A percentile compares a stretch with the other conserved stretches of the same genome.
phyloP scores from a whole-genome alignment of 2,329 filamentous ascomycete species.

The Biscogniauxia marginata region DNA sequence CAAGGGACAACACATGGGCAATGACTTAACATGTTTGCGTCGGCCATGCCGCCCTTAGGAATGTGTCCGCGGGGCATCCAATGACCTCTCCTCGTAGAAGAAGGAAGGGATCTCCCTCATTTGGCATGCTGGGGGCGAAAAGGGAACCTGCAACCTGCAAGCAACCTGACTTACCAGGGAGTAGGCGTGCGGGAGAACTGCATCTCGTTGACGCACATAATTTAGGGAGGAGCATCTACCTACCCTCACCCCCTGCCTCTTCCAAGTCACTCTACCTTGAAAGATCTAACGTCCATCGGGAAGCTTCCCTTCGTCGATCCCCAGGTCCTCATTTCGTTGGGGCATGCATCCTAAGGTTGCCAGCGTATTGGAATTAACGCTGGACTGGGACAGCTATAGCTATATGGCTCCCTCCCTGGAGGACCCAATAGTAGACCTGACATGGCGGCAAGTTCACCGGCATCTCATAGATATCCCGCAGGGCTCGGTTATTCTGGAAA shows the following conservation, averaged over 20 bases:
- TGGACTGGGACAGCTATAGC: neutral
- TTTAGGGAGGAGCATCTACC: neutral
- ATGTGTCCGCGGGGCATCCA: neutral
- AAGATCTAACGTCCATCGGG: neutral
- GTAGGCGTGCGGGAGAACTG: neutral
- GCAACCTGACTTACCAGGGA: neutral
- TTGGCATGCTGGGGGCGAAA: neutral
- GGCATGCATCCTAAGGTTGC: neutral
- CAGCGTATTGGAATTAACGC: neutral
- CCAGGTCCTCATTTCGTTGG: neutral
- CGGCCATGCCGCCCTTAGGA: neutral
- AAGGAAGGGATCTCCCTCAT: neutral
- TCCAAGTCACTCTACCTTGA: neutral
- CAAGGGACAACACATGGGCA: neutral
- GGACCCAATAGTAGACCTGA: neutral
- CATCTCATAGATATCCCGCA: neutral
- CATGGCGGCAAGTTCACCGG: neutral
- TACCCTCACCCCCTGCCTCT: neutral
- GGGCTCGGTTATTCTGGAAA: neutral
- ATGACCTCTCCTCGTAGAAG: neutral
- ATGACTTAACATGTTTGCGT: neutral
- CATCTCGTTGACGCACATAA: neutral
- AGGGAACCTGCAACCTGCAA: neutral
- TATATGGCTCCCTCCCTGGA: neutral
- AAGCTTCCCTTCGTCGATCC: neutral